These are phyloP conservation scores for Cadophora sp. DNA, from an alignment of 2,329 filamentous ascomycete genomes.

Conservation along the genomic window DNA sequence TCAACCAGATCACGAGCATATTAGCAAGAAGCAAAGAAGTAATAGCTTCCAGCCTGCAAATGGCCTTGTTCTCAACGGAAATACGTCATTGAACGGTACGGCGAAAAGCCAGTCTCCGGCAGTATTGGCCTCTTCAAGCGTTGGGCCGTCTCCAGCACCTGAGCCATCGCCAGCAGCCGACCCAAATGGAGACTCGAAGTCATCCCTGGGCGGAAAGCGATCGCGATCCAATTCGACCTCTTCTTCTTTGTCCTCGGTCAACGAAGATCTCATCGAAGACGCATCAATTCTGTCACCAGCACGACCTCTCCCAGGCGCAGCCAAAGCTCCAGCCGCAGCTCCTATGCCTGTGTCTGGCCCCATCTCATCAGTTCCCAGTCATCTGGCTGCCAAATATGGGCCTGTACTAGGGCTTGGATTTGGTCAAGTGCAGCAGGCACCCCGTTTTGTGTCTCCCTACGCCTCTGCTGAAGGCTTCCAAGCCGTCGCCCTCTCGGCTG, in stretches of 20 bases:
- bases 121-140: neutral
- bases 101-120: constrained; percentile 19
- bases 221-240: constrained; percentile 43
- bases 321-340: neutral
- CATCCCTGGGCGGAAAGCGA: constrained; percentile 25
- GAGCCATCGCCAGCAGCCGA: constrained; percentile 2
- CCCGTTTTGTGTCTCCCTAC: constrained; percentile 33
- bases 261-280: constrained; percentile 39
- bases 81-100: constrained; percentile 2
- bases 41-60: constrained; percentile 33
- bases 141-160: neutral
- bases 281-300: constrained; percentile 13
- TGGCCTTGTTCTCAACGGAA: constrained; percentile 32
- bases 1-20: constrained; percentile 29
- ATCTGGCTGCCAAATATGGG: constrained; percentile 6
- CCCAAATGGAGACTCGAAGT: constrained; percentile 18
- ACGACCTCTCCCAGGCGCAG: neutral
- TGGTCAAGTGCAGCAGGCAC: constrained; percentile 22
- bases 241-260: constrained; percentile 48
- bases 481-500: constrained; percentile 36
- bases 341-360: neutral
- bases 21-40: constrained; percentile 39
- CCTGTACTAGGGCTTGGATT: constrained; percentile 21
- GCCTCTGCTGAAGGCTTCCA: constrained; percentile 37
- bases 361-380: neutral